phyloP scores from a whole-genome alignment of 495 filamentous ascomycete genomes.

The Penicillium antarcticum region DNA sequence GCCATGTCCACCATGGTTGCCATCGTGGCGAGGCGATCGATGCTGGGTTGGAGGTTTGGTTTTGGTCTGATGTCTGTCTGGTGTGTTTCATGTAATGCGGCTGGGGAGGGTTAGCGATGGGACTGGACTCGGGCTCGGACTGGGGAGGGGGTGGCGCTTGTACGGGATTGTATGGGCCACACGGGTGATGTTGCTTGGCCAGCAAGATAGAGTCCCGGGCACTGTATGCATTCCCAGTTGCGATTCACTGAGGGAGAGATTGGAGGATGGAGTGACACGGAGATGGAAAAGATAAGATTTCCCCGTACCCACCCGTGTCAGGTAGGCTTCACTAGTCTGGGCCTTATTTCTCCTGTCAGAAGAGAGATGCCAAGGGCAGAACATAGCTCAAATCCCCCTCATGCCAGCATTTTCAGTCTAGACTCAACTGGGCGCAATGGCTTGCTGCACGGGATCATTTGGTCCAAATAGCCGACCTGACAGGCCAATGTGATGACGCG shows the following conservation, averaged over 20 bases:
- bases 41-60: background rate
- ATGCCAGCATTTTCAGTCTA: background rate
- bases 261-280: background rate
- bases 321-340: background rate
- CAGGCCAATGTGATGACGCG: background rate
- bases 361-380: background rate
- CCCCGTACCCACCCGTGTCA: background rate
- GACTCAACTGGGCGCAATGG: background rate
- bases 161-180: too few relatives aligned
- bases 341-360: background rate
- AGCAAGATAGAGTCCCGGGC: background rate
- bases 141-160: background rate
- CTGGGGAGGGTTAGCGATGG: too few relatives aligned
- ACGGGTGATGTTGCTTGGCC: background rate
- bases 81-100: too few relatives aligned
- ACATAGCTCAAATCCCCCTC: background rate
- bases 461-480: slow-evolving; percentile 1
- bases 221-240: slow-evolving; percentile 1
- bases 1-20: slow-evolving; percentile 16
- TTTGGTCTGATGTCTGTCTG: too few relatives aligned
- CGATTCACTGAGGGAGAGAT: background rate
- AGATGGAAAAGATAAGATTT: background rate
- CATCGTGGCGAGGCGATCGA: slow-evolving; percentile 9
- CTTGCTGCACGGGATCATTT: background rate
- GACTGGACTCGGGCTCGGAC: background rate